Percentiles rank a stretch among this genome's conserved stretches.
phyloP scores from a whole-genome alignment of 495 filamentous ascomycete species.

The Massariosphaeria phaeospora region DNA sequence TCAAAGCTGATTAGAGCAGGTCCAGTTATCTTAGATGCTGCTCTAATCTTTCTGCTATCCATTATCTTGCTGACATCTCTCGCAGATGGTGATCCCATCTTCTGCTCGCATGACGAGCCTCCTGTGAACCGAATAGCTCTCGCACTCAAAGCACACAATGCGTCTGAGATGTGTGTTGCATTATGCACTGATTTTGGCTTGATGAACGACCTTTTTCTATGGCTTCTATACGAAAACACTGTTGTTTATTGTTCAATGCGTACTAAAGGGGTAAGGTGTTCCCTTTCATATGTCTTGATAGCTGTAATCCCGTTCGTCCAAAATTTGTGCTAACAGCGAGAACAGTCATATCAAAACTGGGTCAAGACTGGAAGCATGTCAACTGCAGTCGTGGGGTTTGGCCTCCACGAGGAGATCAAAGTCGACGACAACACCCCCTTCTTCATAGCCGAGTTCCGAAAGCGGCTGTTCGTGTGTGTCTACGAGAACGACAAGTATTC shows the following conservation, averaged over 20 bases:
- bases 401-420: slow-evolving; percentile 52
- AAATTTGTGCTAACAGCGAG: not conserved
- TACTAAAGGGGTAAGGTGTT: slow-evolving; percentile 20
- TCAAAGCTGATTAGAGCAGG: not conserved
- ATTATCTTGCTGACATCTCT: not conserved
- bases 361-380: slow-evolving; percentile 41
- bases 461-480: slow-evolving; percentile 50
- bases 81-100: slow-evolving; percentile 38
- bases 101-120: slow-evolving; percentile 31
- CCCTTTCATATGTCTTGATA: not conserved
- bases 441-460: slow-evolving; percentile 49
- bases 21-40: not conserved
- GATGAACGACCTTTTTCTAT: slow-evolving; percentile 39
- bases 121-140: slow-evolving; percentile 32
- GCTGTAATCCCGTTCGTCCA: not conserved
- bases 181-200: slow-evolving; percentile 37
- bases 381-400: slow-evolving; percentile 53
- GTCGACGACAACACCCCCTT: slow-evolving; percentile 46
- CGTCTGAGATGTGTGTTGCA: slow-evolving; percentile 33
- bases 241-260: slow-evolving; percentile 18
- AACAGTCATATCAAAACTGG: not conserved
- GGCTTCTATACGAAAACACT: slow-evolving; percentile 38
- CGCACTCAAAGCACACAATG: slow-evolving; percentile 32
- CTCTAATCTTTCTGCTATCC: not conserved
- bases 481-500: slow-evolving; percentile 51